These are phyloP conservation scores for Colletotrichum sojae DNA, from an alignment of 2,329 filamentous ascomycete genomes.

Conservation along the genomic window DNA sequence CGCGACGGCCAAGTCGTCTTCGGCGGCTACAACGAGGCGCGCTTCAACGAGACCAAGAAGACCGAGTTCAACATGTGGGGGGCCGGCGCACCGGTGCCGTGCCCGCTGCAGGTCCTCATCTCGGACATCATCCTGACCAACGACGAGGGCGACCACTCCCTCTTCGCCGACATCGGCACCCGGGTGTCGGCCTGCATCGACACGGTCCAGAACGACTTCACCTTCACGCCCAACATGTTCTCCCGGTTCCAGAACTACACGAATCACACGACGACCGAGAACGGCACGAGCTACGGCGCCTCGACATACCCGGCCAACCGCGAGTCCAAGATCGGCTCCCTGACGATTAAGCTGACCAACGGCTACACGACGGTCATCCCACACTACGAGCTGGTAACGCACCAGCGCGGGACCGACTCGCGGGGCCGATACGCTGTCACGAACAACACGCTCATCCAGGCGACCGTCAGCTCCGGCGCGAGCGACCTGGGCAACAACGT, in stretches of 20 bases:
- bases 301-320: constrained; percentile 23
- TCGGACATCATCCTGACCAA: constrained; percentile 41
- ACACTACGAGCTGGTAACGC: constrained; percentile 40
- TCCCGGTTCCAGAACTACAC: constrained; percentile 26
- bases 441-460: constrained; percentile 35
- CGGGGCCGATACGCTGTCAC: constrained; percentile 37
- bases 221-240: constrained; percentile 40
- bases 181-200: constrained; percentile 41
- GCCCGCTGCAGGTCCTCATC: constrained; percentile 41
- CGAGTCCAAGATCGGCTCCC: constrained; percentile 34
- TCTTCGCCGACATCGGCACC: constrained; percentile 34
- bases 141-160: constrained; percentile 39
- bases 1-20: constrained; percentile 40
- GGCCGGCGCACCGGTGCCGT: constrained; percentile 28
- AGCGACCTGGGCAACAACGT: constrained; percentile 41
- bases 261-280: constrained; percentile 17
- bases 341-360: constrained; percentile 41
- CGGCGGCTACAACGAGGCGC: constrained; percentile 39
- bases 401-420: constrained; percentile 39
- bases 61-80: constrained; percentile 39
- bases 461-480: constrained; percentile 30
- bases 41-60: constrained; percentile 31
- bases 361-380: constrained; percentile 42
- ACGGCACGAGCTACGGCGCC: constrained; percentile 5
- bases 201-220: constrained; percentile 42